Percentiles rank a stretch among this genome's conserved stretches.
Conservation (phyloP, 2,329 filamentous ascomycete genomes). For the Ceratocystis cacaofunesta region DNA sequence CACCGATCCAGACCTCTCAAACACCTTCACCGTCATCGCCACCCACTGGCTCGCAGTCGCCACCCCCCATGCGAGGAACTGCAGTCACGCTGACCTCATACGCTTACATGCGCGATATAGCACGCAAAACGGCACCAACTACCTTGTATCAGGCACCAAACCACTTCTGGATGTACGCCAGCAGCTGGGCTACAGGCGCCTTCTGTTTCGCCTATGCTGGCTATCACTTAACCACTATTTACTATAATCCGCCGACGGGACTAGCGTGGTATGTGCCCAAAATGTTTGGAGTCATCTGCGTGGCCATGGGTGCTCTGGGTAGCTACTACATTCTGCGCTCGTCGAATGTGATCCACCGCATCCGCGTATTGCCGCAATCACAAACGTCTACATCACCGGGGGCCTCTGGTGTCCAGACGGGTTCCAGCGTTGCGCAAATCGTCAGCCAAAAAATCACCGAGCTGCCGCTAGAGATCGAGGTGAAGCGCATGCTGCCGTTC, state of each 20-base stretch:
- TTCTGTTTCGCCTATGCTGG: constrained; percentile 38
- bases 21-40: background rate
- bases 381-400: constrained; percentile 16
- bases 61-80: constrained; percentile 15
- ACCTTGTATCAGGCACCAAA: constrained; percentile 50
- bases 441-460: constrained; percentile 20
- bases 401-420: constrained; percentile 1
- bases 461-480: constrained; percentile 38
- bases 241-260: constrained; percentile 35
- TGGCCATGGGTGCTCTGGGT: constrained; percentile 45
- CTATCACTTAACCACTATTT: constrained; percentile 36
- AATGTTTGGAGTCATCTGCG: constrained; percentile 42
- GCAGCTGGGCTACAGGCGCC: constrained; percentile 40
- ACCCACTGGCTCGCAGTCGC: background rate
- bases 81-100: constrained; percentile 21
- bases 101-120: constrained; percentile 40
- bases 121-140: constrained; percentile 39
- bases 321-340: constrained; percentile 45
- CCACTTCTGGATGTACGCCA: constrained; percentile 46
- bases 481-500: constrained; percentile 36
- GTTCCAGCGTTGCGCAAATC: constrained; percentile 17
- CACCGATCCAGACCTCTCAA: constrained; percentile 9
- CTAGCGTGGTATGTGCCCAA: constrained; percentile 42
- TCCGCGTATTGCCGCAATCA: constrained; percentile 37
- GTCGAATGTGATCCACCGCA: constrained; percentile 39